These are phyloP conservation scores for Aulographum hederae DNA, from an alignment of 2,329 filamentous ascomycete species.

Conservation along the genomic window DNA sequence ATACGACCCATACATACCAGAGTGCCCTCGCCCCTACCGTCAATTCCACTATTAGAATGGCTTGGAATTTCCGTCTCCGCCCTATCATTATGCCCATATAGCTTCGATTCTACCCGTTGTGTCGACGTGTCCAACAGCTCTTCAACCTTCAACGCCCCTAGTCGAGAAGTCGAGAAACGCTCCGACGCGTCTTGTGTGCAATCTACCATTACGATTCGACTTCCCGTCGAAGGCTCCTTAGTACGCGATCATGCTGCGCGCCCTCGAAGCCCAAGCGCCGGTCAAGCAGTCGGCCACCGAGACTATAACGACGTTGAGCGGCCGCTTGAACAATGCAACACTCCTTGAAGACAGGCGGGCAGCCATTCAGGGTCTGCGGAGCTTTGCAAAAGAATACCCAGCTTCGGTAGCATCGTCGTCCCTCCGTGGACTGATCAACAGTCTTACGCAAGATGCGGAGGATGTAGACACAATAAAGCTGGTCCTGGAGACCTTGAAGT, in stretches of 20 bases:
- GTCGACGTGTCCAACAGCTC: too few relatives aligned
- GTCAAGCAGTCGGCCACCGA: slow-evolving; percentile 92
- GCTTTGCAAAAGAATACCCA: slow-evolving; percentile 91
- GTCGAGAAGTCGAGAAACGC: too few relatives aligned
- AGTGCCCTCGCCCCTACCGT: too few relatives aligned
- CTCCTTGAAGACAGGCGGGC: slow-evolving; percentile 87
- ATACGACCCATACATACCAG: too few relatives aligned
- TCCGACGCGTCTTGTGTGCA: too few relatives aligned
- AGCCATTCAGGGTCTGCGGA: slow-evolving; percentile 79
- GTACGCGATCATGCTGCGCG: slow-evolving; percentile 35
- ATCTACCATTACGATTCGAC: too few relatives aligned
- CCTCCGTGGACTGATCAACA: slow-evolving; percentile 72
- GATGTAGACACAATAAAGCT: slow-evolving; percentile 95
- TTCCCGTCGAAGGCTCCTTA: too few relatives aligned
- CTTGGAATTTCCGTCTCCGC: too few relatives aligned
- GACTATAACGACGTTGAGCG: slow-evolving; percentile 80
- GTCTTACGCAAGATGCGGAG: slow-evolving; percentile 70
- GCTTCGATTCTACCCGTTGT: too few relatives aligned
- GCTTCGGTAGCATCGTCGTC: slow-evolving; percentile 89
- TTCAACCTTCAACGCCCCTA: too few relatives aligned
- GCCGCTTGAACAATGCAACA: slow-evolving; percentile 72
- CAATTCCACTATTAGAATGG: too few relatives aligned
- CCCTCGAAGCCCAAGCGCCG: slow-evolving; percentile 55
- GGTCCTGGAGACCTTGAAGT: slow-evolving; percentile 82
- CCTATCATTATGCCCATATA: too few relatives aligned